Evolutionary conservation across 2,329 filamentous ascomycete genomes (phyloP).

Genomic region (Apiospora rasikravindrae): DNA sequence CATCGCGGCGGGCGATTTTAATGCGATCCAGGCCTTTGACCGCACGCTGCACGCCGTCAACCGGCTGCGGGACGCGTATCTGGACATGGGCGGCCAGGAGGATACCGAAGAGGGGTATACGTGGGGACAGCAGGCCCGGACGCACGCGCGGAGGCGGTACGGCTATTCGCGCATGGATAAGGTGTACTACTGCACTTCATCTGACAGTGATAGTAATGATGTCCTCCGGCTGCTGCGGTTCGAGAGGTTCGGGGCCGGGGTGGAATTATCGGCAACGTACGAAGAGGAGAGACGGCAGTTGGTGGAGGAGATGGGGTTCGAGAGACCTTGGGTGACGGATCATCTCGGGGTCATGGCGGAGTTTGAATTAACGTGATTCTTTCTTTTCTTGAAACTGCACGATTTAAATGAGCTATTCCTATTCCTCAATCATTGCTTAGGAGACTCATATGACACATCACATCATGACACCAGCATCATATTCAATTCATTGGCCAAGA

Average conservation of each 20-base stretch:
- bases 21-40: slow-evolving; percentile 60
- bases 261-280: slow-evolving; percentile 42
- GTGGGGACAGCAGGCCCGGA: slow-evolving; percentile 58
- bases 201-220: slow-evolving; percentile 35
- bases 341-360: slow-evolving; percentile 50
- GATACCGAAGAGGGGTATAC: slow-evolving; percentile 55
- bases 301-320: slow-evolving; percentile 33
- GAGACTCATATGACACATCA: too few species aligned
- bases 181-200: slow-evolving; percentile 42
- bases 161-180: slow-evolving; percentile 59
- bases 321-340: slow-evolving; percentile 54
- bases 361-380: slow-evolving; percentile 14
- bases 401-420: too few species aligned
- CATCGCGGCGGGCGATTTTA: slow-evolving; percentile 59
- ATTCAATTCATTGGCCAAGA: neutral
- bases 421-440: too few species aligned
- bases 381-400: too few species aligned
- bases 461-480: too few species aligned
- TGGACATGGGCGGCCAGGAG: slow-evolving; percentile 54
- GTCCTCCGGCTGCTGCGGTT: slow-evolving; percentile 38
- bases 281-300: slow-evolving; percentile 19
- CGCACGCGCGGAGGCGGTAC: slow-evolving; percentile 44
- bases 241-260: slow-evolving; percentile 51
- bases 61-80: slow-evolving; percentile 54
- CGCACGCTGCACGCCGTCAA: slow-evolving; percentile 50